phyloP scores from a whole-genome alignment of 169 alveolate genomes.

The Cystoisospora suis region DNA sequence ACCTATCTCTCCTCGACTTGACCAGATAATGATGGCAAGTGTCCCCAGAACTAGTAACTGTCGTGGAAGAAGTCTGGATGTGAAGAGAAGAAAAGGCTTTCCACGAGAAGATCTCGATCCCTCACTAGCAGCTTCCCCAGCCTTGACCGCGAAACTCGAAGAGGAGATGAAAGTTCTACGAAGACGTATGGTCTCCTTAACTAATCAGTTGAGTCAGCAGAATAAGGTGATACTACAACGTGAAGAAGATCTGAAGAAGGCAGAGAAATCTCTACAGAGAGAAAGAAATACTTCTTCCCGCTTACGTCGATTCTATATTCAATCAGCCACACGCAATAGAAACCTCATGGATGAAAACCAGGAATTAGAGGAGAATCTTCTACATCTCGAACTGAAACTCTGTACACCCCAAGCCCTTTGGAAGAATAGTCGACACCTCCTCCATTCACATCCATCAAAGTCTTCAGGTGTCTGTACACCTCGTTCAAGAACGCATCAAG shows the following conservation, averaged over 20 bases:
- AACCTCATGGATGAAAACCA: background rate
- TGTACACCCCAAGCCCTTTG: background rate
- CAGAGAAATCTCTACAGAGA: background rate
- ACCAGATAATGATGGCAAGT: no score
- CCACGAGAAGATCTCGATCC: no score
- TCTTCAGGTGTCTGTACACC: no score
- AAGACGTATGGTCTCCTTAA: background rate
- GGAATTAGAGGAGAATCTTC: background rate
- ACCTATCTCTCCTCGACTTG: no score
- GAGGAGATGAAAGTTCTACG: background rate
- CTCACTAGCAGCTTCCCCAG: no score
- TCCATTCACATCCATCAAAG: no score
- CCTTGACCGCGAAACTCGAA: slow-evolving; percentile 9
- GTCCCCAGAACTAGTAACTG: background rate
- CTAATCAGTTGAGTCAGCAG: background rate
- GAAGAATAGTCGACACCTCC: no score
- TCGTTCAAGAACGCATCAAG: no score
- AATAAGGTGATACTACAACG: background rate
- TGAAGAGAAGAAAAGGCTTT: no score
- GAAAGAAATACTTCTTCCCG: slow-evolving; percentile 2
- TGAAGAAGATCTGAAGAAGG: background rate
- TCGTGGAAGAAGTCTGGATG: background rate
- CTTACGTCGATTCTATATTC: background rate
- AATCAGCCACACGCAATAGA: background rate
- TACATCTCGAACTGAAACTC: slow-evolving; percentile 11